A percentile compares a stretch with the other conserved stretches of the same genome.
Conservation (phyloP, 73 alveolate species). For the Paramecium octaurelia region DNA sequence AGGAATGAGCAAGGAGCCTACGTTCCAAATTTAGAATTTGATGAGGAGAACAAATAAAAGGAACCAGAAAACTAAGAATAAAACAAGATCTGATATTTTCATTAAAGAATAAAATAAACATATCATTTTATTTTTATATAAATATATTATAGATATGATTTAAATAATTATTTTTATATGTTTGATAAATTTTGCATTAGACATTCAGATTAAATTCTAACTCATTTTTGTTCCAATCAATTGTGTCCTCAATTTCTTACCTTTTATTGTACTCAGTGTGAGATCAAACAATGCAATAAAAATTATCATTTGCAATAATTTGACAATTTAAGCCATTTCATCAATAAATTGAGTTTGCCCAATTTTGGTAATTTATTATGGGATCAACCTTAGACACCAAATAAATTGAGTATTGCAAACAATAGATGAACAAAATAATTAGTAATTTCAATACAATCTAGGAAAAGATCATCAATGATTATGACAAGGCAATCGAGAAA, state of each 20-base stretch:
- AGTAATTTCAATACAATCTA: not conserved
- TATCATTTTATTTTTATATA: not conserved
- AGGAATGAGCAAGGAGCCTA: not conserved
- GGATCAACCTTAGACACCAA: not conserved
- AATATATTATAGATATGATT: not conserved
- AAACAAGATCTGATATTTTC: not conserved
- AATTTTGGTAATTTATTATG: not conserved
- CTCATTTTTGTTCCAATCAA: conserved; percentile 10
- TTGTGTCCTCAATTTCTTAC: not conserved
- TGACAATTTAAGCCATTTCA: not conserved
- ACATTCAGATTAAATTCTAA: not conserved
- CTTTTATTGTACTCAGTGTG: not conserved
- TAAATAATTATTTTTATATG: not conserved
- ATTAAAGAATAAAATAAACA: not conserved
- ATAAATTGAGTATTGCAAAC: not conserved
- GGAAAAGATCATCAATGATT: not conserved
- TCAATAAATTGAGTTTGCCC: not conserved
- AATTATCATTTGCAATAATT: not conserved
- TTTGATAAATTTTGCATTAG: not conserved
- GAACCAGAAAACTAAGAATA: not conserved
- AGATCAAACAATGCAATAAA: not conserved
- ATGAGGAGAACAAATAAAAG: not conserved
- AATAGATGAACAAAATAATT: not conserved
- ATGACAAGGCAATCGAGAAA: not conserved
- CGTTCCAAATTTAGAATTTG: not conserved